Evolutionary conservation across 2,329 filamentous ascomycete genomes (phyloP).

Genomic region (Fusarium xyrophilum): DNA sequence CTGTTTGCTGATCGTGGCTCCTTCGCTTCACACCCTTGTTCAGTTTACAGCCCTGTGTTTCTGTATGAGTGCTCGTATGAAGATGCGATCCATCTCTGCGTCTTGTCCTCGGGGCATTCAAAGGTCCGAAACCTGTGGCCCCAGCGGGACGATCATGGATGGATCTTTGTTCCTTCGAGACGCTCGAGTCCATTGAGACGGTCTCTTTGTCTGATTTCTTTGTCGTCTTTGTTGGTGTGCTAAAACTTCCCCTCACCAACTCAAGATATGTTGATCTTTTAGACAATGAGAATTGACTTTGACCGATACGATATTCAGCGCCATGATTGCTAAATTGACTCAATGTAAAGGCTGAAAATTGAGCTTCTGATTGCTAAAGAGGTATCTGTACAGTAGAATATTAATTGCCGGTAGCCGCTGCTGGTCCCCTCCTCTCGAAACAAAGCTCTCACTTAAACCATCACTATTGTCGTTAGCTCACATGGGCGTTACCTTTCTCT

Average conservation of each 20-base stretch:
- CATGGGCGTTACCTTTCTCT: neutral
- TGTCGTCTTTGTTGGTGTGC: neutral
- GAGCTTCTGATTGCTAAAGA: constrained; percentile 10
- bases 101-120: constrained; percentile 20
- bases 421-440: constrained; percentile 41
- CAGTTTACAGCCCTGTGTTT: constrained; percentile 3
- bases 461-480: constrained; percentile 16
- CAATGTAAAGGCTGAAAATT: constrained; percentile 13
- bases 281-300: constrained; percentile 29
- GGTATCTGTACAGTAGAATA: neutral
- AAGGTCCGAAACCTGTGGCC: constrained; percentile 18
- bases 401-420: constrained; percentile 32
- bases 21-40: constrained; percentile 26
- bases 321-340: constrained; percentile 19
- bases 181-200: constrained; percentile 3
- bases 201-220: constrained; percentile 12
- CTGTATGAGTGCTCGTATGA: neutral
- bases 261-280: constrained; percentile 6
- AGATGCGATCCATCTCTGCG: constrained; percentile 6
- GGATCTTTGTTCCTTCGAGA: constrained; percentile 18
- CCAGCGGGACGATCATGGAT: constrained; percentile 6
- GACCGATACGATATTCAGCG: constrained; percentile 7
- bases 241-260: constrained; percentile 6
- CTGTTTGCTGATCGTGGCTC: constrained; percentile 22
- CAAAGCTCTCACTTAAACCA: constrained; percentile 29